Percentiles rank a stretch among this genome's conserved stretches.
Conservation (phyloP, 768 basidiomycete genomes). For the Hydnomerulius pinastri region DNA sequence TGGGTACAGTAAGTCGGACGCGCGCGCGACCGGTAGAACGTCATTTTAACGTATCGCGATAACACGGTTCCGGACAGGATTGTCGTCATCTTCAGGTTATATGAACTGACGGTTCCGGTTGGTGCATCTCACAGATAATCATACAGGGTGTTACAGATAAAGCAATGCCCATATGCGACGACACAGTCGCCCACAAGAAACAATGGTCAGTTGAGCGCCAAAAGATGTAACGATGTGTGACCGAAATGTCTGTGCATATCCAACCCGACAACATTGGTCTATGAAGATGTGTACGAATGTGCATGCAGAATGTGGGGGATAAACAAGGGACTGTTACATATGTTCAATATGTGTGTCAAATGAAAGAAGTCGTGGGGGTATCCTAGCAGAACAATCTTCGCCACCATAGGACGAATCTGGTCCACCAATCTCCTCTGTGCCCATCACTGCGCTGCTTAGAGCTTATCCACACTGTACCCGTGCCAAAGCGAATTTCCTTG, state of each 20-base stretch:
- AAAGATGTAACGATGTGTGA: slow-evolving; percentile 1
- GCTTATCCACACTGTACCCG: slow-evolving; percentile 84
- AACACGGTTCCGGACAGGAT: too few relatives aligned
- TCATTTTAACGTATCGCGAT: too few relatives aligned
- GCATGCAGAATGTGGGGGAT: slow-evolving; percentile 22
- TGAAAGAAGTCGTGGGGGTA: slow-evolving; percentile 13
- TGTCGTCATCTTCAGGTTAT: too few relatives aligned
- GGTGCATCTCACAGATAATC: too few relatives aligned
- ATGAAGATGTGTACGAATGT: slow-evolving; percentile 26
- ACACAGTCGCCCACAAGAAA: not conserved
- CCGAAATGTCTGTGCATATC: slow-evolving; percentile 15
- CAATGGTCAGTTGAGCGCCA: not conserved
- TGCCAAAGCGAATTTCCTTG: slow-evolving; percentile 69
- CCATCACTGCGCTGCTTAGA: slow-evolving; percentile 56
- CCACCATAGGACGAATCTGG: slow-evolving; percentile 78
- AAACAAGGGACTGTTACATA: slow-evolving; percentile 36
- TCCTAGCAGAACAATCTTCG: slow-evolving; percentile 72
- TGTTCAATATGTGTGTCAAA: slow-evolving; percentile 30
- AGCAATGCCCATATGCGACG: not conserved
- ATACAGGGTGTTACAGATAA: too few relatives aligned
- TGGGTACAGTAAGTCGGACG: too few relatives aligned
- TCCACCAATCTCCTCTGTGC: slow-evolving; percentile 82
- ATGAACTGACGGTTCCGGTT: too few relatives aligned
- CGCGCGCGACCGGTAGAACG: too few relatives aligned
- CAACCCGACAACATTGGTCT: slow-evolving; percentile 26